Conservation (phyloP, 768 basidiomycete species). For the Psilocybe cyanescens region DNA sequence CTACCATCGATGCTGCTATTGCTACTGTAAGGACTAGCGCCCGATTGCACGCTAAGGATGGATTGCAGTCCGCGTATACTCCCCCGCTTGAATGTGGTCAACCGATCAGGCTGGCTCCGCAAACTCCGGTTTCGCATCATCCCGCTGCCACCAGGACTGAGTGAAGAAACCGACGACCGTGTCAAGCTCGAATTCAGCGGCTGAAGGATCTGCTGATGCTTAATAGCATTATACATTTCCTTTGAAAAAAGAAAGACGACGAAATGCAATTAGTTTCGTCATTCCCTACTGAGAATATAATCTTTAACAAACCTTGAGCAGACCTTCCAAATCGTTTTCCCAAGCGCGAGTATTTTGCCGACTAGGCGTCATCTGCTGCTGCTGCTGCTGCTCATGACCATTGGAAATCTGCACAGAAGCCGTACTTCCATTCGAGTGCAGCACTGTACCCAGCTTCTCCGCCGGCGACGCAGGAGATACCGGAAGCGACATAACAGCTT, state of each 20-base stretch:
- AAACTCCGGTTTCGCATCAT: constrained; percentile 73
- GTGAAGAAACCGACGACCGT: constrained; percentile 58
- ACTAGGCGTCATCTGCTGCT: constrained; percentile 18
- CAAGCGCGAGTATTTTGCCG: constrained; percentile 62
- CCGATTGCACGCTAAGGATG: constrained; percentile 67
- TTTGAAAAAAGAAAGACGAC: constrained; percentile 27
- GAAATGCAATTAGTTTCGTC: not conserved
- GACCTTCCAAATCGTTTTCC: constrained; percentile 85
- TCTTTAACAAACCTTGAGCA: constrained; percentile 69
- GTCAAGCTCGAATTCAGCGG: constrained; percentile 57
- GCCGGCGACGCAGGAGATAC: constrained; percentile 32
- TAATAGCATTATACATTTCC: constrained; percentile 96
- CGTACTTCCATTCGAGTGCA: constrained; percentile 45
- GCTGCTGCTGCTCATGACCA: constrained; percentile 31
- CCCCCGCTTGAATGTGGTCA: constrained; percentile 83
- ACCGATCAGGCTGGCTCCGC: constrained; percentile 70
- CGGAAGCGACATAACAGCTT: constrained; percentile 50
- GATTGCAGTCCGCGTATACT: constrained; percentile 90
- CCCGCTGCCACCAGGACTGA: constrained; percentile 53
- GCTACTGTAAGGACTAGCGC: constrained; percentile 83
- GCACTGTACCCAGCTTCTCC: constrained; percentile 33
- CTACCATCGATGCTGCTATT: constrained; percentile 85
- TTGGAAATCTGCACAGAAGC: constrained; percentile 49
- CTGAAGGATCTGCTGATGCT: constrained; percentile 88
- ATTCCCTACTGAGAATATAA: not conserved